Conservation (phyloP, 2,329 filamentous ascomycete genomes). For the Akanthomyces muscarius region DNA sequence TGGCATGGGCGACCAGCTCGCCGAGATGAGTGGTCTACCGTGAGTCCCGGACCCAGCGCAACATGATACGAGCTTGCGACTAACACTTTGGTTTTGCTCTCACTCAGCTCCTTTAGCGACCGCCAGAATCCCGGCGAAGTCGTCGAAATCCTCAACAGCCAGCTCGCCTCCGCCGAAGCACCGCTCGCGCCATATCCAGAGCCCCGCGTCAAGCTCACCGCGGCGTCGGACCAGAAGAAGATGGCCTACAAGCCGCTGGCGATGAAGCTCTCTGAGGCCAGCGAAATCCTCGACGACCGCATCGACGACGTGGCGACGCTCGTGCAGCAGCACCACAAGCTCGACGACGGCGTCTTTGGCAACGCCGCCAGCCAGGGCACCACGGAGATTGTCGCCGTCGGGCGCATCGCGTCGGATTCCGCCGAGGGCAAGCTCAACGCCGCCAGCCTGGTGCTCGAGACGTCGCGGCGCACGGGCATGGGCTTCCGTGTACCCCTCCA, state of each 20-base stretch:
- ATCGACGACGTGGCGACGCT: constrained; percentile 85
- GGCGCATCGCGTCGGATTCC: constrained; percentile 84
- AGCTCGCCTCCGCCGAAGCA: constrained; percentile 63
- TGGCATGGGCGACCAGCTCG: constrained; percentile 32
- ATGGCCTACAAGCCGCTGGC: constrained; percentile 87
- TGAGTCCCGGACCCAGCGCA: constrained; percentile 21
- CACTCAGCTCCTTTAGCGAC: constrained; percentile 57
- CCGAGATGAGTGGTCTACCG: constrained; percentile 28
- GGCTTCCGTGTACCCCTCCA: constrained; percentile 79
- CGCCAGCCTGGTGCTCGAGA: constrained; percentile 83
- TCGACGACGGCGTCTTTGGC: constrained; percentile 79
- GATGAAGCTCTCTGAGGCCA: constrained; percentile 90
- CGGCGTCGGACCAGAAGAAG: constrained; percentile 85
- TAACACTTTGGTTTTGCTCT: constrained; percentile 13
- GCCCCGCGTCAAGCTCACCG: constrained; percentile 76
- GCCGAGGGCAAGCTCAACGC: constrained; percentile 81
- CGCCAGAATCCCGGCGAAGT: constrained; percentile 76
- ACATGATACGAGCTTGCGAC: neutral
- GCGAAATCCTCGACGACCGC: constrained; percentile 88
- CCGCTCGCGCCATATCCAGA: constrained; percentile 70
- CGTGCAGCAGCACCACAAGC: constrained; percentile 67
- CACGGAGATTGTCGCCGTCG: constrained; percentile 82
- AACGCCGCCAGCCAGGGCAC: constrained; percentile 83
- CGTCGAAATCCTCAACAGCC: constrained; percentile 76
- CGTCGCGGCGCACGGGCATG: constrained; percentile 76